These are phyloP conservation scores for Jacaranda copaia DNA, from an alignment of 257 asterid species.

Conservation along the genomic window DNA sequence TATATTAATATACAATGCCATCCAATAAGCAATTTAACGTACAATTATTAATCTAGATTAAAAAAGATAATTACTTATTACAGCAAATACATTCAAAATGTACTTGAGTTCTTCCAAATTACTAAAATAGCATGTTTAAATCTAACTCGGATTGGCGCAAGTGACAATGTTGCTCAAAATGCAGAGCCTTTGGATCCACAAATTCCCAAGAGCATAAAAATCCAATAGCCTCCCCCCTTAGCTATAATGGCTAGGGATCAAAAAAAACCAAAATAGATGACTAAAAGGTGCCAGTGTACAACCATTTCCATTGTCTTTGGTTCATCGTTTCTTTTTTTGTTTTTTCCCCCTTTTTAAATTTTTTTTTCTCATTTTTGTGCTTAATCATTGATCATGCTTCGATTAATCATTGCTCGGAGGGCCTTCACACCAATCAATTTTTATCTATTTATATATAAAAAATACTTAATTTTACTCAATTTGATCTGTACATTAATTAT, in stretches of 20 bases:
- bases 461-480: no score
- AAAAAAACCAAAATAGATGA: constrained; percentile 29
- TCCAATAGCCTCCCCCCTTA: constrained; percentile 29
- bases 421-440: neutral
- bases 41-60: neutral
- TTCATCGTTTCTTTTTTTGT: neutral
- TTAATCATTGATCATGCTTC: constrained; percentile 29
- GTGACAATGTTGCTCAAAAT: constrained; percentile 29
- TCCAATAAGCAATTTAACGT: neutral
- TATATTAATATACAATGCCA: neutral
- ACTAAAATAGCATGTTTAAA: no score
- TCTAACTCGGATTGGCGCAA: no score
- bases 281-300: constrained; percentile 32
- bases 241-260: neutral
- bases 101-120: neutral
- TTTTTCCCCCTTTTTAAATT: neutral
- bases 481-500: neutral
- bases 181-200: constrained; percentile 40
- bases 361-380: neutral
- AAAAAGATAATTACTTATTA: constrained; percentile 4
- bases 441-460: no score
- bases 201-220: constrained; percentile 34
- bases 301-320: constrained; percentile 45
- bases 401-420: constrained; percentile 49
- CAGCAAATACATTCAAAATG: constrained; percentile 15